Evolutionary conservation across 257 asterid genomes (phyloP), one percentile per base, ranked within the genome.

Genomic region (Voacanga thouarsii): DNA sequence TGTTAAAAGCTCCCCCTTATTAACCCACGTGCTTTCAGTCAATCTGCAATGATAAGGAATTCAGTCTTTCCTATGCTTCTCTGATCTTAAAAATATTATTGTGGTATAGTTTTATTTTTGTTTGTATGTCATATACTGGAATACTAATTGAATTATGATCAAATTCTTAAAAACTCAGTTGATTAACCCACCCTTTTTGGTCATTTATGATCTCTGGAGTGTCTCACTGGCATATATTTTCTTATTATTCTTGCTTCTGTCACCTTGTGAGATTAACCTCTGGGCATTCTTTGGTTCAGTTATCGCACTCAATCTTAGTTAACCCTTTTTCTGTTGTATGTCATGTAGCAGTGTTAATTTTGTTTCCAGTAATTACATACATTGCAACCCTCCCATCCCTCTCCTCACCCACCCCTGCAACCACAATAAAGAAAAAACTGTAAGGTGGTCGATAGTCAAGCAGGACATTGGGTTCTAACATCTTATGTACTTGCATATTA

Each of bases 401-500:
- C 5, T 23, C 9, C 4, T 1, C 50, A 33, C 15, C 71, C 12
- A 39, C 49, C 43, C 24, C 71, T 39, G 45, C 44, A 66, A 65
- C 11, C 45, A 33, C 37, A 33, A 19, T 9, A 33, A 65, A 66
- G 1, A 37, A 66, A 66, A 39, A 6, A 0, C 9, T 64, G 9
- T 64, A 64, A 64, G 70, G n/a, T 21, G 18, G 37, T 69, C 4
- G 21, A 23, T 41, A 12, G 33, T 23, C 26, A 71, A 71, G 39
- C 15, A 47, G 26, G 55, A 43, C 21, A 24, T 18, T 21, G 28
- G 47, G 53, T 41, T 45, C 39, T 33, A 28, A 44, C 18, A 53
- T 80, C 56, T 47, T 67, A 23, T 33, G 72, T 75, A 21, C 72
- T 50, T 16, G 47, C 41, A 56, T 69, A 45, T 64, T 78, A 68